Percentiles rank a stretch among this genome's conserved stretches.
Evolutionary conservation across 2,329 filamentous ascomycete species (phyloP).

Genomic region (Botrytis deweyae): DNA sequence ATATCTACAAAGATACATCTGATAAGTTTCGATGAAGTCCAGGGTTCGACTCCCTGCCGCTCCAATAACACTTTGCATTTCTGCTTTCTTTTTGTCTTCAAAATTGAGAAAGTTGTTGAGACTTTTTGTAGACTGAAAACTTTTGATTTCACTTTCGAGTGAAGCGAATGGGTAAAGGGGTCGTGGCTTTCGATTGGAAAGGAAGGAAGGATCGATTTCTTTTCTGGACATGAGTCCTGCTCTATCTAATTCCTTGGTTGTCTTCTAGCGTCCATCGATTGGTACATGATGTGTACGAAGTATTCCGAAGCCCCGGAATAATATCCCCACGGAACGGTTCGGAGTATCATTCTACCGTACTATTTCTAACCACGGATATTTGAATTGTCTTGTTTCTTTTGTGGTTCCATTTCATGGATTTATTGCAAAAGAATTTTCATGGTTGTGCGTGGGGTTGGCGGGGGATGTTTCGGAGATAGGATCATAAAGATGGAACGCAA

Average conservation of each 20-base stretch:
- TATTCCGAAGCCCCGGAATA: background rate
- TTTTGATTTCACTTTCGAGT: background rate
- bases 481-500: background rate
- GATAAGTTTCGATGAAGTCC: conserved; percentile 9
- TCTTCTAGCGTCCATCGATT: too few species aligned
- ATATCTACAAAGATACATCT: background rate
- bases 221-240: background rate
- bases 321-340: too few species aligned
- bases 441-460: background rate
- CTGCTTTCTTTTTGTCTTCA: too few species aligned
- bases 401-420: background rate
- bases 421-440: conserved; percentile 1
- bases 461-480: background rate
- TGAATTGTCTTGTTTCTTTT: background rate
- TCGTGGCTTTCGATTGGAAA: background rate
- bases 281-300: background rate
- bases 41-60: conserved; percentile 15
- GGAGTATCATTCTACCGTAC: too few species aligned
- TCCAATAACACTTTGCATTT: background rate
- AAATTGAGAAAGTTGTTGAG: background rate
- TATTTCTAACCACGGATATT: background rate
- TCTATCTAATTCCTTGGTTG: background rate
- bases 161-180: background rate
- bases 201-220: background rate
- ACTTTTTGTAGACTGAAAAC: too few species aligned